phyloP scores from a whole-genome alignment of 169 alveolate genomes.

The Ichthyophthirius multifiliis region DNA sequence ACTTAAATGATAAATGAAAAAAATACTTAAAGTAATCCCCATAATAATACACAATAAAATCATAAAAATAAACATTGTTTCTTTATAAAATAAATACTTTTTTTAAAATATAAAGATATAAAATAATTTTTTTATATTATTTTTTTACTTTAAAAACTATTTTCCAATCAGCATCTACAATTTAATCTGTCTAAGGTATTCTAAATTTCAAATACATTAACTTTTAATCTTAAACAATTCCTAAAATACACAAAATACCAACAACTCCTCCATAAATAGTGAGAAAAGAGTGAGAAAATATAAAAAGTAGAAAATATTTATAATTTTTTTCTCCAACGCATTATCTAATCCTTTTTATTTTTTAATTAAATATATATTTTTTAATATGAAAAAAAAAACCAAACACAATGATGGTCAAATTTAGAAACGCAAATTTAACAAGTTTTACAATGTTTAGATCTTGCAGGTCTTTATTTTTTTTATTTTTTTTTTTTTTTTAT shows the following conservation, averaged over 20 bases:
- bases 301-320: constrained; percentile 41
- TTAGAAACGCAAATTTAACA: constrained; percentile 69
- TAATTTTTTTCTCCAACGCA: constrained; percentile 64
- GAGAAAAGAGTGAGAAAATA: constrained; percentile 39
- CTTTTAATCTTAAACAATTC: constrained; percentile 27
- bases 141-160: constrained; percentile 15
- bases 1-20: constrained; percentile 40
- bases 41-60: constrained; percentile 41
- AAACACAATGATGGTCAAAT: constrained; percentile 80
- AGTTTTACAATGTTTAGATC: constrained; percentile 68
- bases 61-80: constrained; percentile 50
- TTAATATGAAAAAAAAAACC: too few relatives aligned
- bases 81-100: constrained; percentile 35
- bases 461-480: constrained; percentile 49
- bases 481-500: too few relatives aligned
- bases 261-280: constrained; percentile 45
- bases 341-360: too few relatives aligned
- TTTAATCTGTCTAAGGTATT: constrained; percentile 22
- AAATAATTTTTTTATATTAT: too few relatives aligned
- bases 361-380: too few relatives aligned
- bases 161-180: constrained; percentile 25
- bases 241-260: constrained; percentile 37
- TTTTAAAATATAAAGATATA: not conserved
- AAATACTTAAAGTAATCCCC: constrained; percentile 44
- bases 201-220: constrained; percentile 34